phyloP scores from a whole-genome alignment of 2,329 filamentous ascomycete species.

The Elsinoe fawcettii region DNA sequence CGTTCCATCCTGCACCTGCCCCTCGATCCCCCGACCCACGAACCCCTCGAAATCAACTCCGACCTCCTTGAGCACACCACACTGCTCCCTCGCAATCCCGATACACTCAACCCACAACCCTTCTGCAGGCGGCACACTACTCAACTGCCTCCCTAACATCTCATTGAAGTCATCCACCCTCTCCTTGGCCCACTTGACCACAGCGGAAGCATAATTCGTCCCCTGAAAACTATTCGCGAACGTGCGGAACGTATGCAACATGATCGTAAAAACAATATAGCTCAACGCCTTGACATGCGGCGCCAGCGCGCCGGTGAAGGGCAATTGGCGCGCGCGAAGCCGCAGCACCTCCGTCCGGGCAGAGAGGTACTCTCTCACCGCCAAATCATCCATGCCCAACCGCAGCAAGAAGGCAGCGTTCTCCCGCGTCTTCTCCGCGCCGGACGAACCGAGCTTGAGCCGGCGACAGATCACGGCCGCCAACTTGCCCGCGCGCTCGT shows the following conservation, averaged over 20 bases:
- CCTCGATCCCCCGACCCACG: constrained; percentile 52
- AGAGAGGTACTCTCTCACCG: constrained; percentile 76
- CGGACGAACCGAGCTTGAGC: constrained; percentile 68
- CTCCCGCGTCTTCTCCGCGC: constrained; percentile 66
- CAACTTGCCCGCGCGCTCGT: constrained; percentile 71
- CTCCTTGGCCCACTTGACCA: constrained; percentile 97
- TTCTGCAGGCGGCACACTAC: constrained; percentile 70
- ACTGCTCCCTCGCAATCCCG: constrained; percentile 71
- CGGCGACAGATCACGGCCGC: constrained; percentile 69
- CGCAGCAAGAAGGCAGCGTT: constrained; percentile 79
- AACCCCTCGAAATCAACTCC: constrained; percentile 83
- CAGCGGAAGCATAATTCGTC: constrained; percentile 79
- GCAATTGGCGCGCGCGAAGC: constrained; percentile 78
- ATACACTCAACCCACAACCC: constrained; percentile 77
- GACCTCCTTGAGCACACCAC: constrained; percentile 70
- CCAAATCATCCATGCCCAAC: constrained; percentile 83
- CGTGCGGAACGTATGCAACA: constrained; percentile 72
- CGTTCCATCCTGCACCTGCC: neutral
- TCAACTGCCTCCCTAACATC: constrained; percentile 74
- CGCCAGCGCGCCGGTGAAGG: constrained; percentile 88
- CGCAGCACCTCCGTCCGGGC: constrained; percentile 71
- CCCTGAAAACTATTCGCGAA: constrained; percentile 59
- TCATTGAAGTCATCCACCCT: constrained; percentile 86
- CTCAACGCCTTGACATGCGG: constrained; percentile 93
- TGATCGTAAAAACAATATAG: constrained; percentile 90